Percentiles rank a stretch among this genome's conserved stretches.
Conservation (phyloP, 2,329 filamentous ascomycete genomes). For the Trichoderma afroharzianum region DNA sequence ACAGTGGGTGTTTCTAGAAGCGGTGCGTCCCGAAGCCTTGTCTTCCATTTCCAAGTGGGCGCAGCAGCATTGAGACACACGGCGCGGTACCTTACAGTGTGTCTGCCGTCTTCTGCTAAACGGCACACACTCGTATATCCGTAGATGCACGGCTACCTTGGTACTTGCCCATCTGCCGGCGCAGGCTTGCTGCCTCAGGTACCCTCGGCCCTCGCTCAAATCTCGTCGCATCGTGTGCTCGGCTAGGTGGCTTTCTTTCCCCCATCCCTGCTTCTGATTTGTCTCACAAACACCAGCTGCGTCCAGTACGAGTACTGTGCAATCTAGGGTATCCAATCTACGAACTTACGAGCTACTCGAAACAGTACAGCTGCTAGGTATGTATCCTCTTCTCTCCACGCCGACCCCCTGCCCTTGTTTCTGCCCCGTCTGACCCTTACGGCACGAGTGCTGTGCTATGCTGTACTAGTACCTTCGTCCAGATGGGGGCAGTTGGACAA, state of each 20-base stretch:
- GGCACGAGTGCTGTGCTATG: background rate
- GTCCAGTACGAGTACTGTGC: background rate
- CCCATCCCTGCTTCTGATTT: background rate
- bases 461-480: background rate
- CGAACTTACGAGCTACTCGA: background rate
- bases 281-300: background rate
- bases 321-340: background rate
- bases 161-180: background rate
- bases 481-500: background rate
- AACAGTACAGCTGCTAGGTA: background rate
- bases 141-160: background rate
- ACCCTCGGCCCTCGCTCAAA: background rate
- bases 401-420: background rate
- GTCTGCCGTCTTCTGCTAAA: background rate
- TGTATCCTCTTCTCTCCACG: background rate
- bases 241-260: background rate
- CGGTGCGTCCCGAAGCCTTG: slow-evolving; percentile 11
- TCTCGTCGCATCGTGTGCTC: background rate
- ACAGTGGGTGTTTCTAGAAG: slow-evolving; percentile 13
- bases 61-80: background rate
- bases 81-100: background rate
- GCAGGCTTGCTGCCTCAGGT: background rate
- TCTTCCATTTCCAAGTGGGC: slow-evolving; percentile 5
- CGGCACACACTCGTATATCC: background rate
- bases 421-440: slow-evolving; percentile 6